Conservation (phyloP, 352 stramenopile genomes). For the Globisporangium canariense region DNA sequence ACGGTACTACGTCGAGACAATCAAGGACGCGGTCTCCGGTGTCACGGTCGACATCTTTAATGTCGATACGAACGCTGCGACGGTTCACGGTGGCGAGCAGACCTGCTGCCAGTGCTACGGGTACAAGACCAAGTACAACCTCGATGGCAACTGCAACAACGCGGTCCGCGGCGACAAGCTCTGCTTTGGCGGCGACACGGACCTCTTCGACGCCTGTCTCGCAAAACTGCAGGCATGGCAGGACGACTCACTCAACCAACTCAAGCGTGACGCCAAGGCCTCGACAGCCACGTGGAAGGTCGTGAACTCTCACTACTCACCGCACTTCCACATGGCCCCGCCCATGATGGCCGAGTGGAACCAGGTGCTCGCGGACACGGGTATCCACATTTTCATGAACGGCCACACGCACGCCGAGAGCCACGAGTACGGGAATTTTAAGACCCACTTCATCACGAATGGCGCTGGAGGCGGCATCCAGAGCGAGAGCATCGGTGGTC, state of each 20-base stretch:
- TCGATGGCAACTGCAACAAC: constrained; percentile 34
- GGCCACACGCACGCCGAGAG: constrained; percentile 74
- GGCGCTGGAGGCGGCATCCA: constrained; percentile 67
- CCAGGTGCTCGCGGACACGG: constrained; percentile 36
- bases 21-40: constrained; percentile 26
- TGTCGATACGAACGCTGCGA: constrained; percentile 58
- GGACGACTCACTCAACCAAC: constrained; percentile 53
- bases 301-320: constrained; percentile 76
- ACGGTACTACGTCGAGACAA: constrained; percentile 62
- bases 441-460: constrained; percentile 77
- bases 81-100: constrained; percentile 55
- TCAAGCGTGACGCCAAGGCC: constrained; percentile 40
- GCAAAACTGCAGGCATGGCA: constrained; percentile 54
- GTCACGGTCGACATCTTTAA: constrained; percentile 72
- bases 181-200: constrained; percentile 48
- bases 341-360: constrained; percentile 69
- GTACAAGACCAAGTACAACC: constrained; percentile 56
- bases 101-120: constrained; percentile 81
- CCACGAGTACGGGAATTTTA: constrained; percentile 63
- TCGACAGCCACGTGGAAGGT: constrained; percentile 69
- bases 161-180: constrained; percentile 43
- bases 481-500: constrained; percentile 61
- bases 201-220: constrained; percentile 63
- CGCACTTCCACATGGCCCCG: constrained; percentile 68
- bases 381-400: constrained; percentile 65